These are phyloP conservation scores for Pelargonium hybrid DNA, from an alignment of 441 rosid species.

Conservation along the genomic window DNA sequence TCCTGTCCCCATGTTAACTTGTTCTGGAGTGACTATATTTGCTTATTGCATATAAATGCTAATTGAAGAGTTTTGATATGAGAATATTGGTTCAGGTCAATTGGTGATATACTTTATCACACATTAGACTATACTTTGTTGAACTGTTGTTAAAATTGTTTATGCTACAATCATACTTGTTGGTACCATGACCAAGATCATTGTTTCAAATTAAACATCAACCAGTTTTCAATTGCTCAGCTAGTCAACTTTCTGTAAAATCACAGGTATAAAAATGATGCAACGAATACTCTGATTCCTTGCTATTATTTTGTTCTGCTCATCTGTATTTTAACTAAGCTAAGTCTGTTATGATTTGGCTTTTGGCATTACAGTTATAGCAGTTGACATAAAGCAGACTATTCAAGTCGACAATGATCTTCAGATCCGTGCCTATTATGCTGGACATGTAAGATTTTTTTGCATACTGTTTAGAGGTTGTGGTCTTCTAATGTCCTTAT, in stretches of 20 bases:
- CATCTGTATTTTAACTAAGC: not conserved
- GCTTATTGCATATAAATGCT: not conserved
- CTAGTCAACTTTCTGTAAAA: not conserved
- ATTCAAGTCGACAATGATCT: conserved; percentile 83
- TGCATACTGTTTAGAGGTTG: conserved; percentile 3
- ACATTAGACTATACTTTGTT: too few relatives aligned
- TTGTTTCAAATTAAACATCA: not conserved
- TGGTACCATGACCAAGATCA: not conserved
- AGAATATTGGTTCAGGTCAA: not conserved
- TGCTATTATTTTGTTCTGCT: not conserved
- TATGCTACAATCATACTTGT: not conserved
- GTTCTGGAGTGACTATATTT: not conserved
- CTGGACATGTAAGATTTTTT: conserved; percentile 71
- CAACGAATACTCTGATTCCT: not conserved
- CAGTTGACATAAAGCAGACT: conserved; percentile 87
- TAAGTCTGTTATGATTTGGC: not conserved
- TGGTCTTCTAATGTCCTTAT: conserved; percentile 12
- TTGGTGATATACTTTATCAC: not conserved
- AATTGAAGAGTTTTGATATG: not conserved
- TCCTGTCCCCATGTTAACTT: not conserved
- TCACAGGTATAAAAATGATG: not conserved
- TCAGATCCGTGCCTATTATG: conserved; percentile 86
- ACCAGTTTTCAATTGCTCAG: not conserved
- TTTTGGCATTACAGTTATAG: conserved; percentile 43
- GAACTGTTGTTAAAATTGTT: not conserved